Percentiles rank a stretch among this genome's conserved stretches.
Conservation (phyloP, 257 asterid genomes). For the Prunella vulgaris region DNA sequence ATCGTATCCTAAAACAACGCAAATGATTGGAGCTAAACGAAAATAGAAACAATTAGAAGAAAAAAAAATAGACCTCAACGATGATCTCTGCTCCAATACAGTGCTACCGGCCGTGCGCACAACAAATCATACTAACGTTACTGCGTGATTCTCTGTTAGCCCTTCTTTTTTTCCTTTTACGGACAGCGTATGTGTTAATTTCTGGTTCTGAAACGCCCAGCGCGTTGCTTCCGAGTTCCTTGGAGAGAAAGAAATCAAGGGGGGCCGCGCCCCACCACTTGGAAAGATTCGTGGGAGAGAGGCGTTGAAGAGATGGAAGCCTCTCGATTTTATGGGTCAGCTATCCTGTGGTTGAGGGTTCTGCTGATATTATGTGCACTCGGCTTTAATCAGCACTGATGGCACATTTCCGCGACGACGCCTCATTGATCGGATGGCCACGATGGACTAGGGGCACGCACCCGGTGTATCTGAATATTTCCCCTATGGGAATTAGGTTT, state of each 20-base stretch:
- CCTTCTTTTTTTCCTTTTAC: background rate
- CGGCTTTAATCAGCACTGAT: background rate
- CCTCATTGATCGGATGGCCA: background rate
- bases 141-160: background rate
- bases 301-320: constrained; percentile 10
- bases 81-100: constrained; percentile 22
- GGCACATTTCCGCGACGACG: background rate
- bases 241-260: constrained; percentile 36
- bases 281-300: background rate
- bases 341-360: too few relatives aligned
- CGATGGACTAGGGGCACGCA: background rate
- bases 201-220: constrained; percentile 15
- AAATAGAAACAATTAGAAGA: background rate
- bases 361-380: background rate
- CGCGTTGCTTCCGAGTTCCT: constrained; percentile 30
- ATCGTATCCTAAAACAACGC: constrained; percentile 1
- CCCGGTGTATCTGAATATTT: background rate
- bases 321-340: constrained; percentile 21
- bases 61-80: constrained; percentile 18
- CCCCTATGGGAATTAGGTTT: background rate
- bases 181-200: background rate
- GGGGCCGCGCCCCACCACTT: constrained; percentile 21
- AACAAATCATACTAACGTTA: constrained; percentile 7
- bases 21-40: background rate
- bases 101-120: background rate